Conservation (phyloP, 805 yeast genomes). For the Sugiyamaella smithiae region DNA sequence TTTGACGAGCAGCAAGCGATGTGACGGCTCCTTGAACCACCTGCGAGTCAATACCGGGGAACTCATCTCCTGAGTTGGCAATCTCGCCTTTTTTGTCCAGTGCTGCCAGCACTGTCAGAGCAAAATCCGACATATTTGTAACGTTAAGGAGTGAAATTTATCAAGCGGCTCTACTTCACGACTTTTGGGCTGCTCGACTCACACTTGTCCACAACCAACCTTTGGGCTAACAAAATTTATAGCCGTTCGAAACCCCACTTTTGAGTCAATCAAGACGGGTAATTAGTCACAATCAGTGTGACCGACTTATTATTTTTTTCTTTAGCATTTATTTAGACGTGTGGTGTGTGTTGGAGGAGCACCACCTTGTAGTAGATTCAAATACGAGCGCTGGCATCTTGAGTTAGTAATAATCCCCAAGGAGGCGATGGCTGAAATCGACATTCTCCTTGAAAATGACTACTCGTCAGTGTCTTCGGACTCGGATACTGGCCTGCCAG, state of each 20-base stretch:
- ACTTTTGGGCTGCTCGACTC: too few relatives aligned
- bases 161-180: background rate
- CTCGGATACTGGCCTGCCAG: background rate
- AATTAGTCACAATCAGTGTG: too few relatives aligned
- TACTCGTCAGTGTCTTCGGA: background rate
- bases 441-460: background rate
- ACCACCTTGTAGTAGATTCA: too few relatives aligned
- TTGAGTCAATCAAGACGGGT: too few relatives aligned
- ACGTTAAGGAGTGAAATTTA: background rate
- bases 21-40: slow-evolving; percentile 65
- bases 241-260: too few relatives aligned
- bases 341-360: too few relatives aligned
- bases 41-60: slow-evolving; percentile 49
- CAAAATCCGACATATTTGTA: slow-evolving; percentile 26
- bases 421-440: background rate
- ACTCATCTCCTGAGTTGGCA: slow-evolving; percentile 62
- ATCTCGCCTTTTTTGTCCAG: slow-evolving; percentile 62
- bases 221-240: too few relatives aligned
- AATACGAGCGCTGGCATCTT: too few relatives aligned
- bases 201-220: too few relatives aligned
- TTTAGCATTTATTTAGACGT: too few relatives aligned
- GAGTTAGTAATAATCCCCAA: too few relatives aligned
- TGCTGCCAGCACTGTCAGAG: slow-evolving; percentile 51
- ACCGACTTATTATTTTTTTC: too few relatives aligned
- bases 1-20: slow-evolving; percentile 78